These are phyloP conservation scores for Yamadazyma kitorensis DNA, from an alignment of 805 yeast genomes.

Conservation along the genomic window DNA sequence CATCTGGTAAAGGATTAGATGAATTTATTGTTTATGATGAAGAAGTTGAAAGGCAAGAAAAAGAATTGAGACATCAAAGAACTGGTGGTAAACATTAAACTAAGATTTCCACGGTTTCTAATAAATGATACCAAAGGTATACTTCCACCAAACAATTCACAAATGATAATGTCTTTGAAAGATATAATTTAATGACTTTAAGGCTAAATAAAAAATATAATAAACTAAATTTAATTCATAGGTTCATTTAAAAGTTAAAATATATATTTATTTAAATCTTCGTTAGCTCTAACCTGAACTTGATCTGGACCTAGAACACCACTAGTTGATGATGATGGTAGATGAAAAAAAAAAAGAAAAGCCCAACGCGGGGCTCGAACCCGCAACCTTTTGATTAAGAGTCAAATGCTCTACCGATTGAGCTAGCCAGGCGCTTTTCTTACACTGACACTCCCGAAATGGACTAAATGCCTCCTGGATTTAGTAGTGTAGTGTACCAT, in stretches of 20 bases:
- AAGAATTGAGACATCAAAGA: constrained; percentile 64
- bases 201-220: no score
- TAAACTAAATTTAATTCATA: background rate
- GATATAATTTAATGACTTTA: no score
- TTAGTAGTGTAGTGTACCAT: no score
- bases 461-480: no score
- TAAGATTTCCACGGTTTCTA: background rate
- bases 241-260: background rate
- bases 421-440: constrained; percentile 26
- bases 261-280: background rate
- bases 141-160: background rate
- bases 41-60: constrained; percentile 70
- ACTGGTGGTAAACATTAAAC: constrained; percentile 67
- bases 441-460: no score
- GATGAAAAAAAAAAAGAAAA: constrained; percentile 12
- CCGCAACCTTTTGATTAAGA: constrained; percentile 25
- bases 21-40: constrained; percentile 89
- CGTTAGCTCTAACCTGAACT: no score
- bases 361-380: constrained; percentile 33
- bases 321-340: no score
- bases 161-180: background rate
- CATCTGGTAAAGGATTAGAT: constrained; percentile 91
- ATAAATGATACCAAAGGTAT: background rate
- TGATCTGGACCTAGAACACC: no score
- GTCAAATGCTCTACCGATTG: constrained; percentile 23